Percentiles rank a stretch among this genome's conserved stretches.
Evolutionary conservation across 225 moss, liverwort and hornwort species (phyloP).

Genomic region (Pseudoscleropodium purum): DNA sequence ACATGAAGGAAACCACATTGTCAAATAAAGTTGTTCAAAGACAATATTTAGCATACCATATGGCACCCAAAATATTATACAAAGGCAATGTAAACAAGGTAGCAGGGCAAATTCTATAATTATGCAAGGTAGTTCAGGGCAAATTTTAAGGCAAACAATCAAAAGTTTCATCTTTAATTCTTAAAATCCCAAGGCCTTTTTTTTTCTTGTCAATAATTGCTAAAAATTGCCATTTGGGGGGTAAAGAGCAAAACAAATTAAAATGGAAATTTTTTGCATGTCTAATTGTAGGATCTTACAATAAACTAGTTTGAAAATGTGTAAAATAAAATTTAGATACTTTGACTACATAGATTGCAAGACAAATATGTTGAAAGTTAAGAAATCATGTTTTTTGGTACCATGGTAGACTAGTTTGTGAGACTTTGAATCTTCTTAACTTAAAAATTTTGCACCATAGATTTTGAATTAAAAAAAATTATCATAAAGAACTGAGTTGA

Average conservation of each 20-base stretch:
- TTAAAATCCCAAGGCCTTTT: accelerated
- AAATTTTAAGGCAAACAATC: not conserved
- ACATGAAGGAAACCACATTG: too few species aligned
- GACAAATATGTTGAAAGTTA: not conserved
- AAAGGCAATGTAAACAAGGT: accelerated
- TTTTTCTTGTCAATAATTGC: accelerated
- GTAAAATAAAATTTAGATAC: accelerated
- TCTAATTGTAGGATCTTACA: accelerated
- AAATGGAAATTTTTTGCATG: not conserved
- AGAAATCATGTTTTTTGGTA: not conserved
- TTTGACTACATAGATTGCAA: not conserved
- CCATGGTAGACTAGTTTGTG: accelerated
- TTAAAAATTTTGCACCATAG: not conserved
- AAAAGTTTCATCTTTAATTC: not conserved
- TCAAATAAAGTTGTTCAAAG: not conserved
- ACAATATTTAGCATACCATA: not conserved
- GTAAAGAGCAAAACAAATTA: not conserved
- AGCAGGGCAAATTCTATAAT: not conserved
- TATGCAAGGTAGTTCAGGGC: not conserved
- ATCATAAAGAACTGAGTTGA: not conserved
- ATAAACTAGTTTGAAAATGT: not conserved
- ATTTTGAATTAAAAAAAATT: too few species aligned
- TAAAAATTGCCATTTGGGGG: not conserved
- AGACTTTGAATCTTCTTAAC: not conserved
- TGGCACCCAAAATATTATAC: not conserved